Percentiles rank a stretch among this genome's conserved stretches.
Conservation (phyloP, 1,284 basidiomycete genomes). For the Melampsora occidentalis region DNA sequence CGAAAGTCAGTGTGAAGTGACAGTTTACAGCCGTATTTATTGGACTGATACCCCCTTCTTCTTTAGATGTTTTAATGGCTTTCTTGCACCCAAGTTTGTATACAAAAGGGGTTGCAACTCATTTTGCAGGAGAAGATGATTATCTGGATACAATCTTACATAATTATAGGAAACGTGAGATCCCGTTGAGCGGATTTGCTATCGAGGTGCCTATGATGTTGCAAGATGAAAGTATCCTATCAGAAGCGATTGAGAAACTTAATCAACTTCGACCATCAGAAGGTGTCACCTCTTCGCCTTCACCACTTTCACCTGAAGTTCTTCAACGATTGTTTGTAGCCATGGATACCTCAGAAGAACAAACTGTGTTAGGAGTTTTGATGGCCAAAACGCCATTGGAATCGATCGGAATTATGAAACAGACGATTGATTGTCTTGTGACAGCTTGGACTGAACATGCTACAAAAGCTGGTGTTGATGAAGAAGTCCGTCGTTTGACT, state of each 20-base stretch:
- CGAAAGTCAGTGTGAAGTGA: constrained; percentile 25
- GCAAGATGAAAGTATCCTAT: constrained; percentile 42
- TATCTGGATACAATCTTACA: constrained; percentile 40
- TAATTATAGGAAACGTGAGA: constrained; percentile 36
- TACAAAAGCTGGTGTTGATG: constrained; percentile 39
- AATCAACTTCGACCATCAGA: constrained; percentile 41
- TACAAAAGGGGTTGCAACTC: constrained; percentile 24
- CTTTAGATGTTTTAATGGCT: constrained; percentile 38
- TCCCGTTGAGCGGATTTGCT: constrained; percentile 41
- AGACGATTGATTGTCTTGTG: constrained; percentile 43
- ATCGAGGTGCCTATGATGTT: constrained; percentile 37
- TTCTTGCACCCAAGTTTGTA: constrained; percentile 39
- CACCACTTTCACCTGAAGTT: constrained; percentile 36
- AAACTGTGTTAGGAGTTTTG: constrained; percentile 33
- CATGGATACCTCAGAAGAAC: constrained; percentile 44
- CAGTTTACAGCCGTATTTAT: neutral
- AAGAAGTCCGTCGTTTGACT: constrained; percentile 40
- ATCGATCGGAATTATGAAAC: constrained; percentile 44
- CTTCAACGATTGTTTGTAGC: constrained; percentile 43
- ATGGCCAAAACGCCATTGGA: constrained; percentile 42
- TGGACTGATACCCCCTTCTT: neutral
- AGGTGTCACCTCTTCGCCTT: constrained; percentile 14
- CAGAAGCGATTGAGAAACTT: constrained; percentile 40
- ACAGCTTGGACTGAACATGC: constrained; percentile 35
- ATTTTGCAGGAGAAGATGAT: constrained; percentile 44